Conservation (phyloP, 805 yeast genomes). For the Pichia phayaonensis region DNA sequence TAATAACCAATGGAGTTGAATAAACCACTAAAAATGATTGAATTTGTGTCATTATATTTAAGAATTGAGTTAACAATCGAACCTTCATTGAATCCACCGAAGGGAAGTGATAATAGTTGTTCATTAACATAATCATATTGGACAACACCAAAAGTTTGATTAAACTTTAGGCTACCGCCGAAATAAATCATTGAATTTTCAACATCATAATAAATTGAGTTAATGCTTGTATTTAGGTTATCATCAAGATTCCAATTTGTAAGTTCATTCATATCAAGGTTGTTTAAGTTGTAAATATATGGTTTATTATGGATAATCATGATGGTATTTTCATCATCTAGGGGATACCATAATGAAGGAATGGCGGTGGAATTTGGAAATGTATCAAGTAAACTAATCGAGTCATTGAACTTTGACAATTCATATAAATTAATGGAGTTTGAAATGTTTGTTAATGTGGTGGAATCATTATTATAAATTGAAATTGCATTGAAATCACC, state of each 20-base stretch:
- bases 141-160: conserved; percentile 48
- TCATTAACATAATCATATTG: conserved; percentile 47
- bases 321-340: conserved; percentile 5
- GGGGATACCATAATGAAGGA: conserved; percentile 9
- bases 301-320: conserved; percentile 22
- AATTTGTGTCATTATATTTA: conserved; percentile 33
- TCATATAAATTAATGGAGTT: conserved; percentile 15
- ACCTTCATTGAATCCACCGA: conserved; percentile 65
- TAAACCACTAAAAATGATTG: conserved; percentile 72
- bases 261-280: conserved; percentile 2
- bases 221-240: conserved; percentile 31
- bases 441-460: conserved; percentile 7
- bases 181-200: conserved; percentile 49
- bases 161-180: conserved; percentile 68
- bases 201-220: conserved; percentile 40
- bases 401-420: conserved; percentile 12
- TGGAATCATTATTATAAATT: conserved; percentile 6
- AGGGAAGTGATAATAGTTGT: conserved; percentile 44
- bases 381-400: conserved; percentile 1
- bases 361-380: not conserved
- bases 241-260: conserved; percentile 18
- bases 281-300: conserved; percentile 11
- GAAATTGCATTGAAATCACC: conserved; percentile 23
- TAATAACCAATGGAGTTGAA: conserved; percentile 56
- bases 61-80: conserved; percentile 58